Evolutionary conservation across 257 asterid species (phyloP).

Genomic region (Eucommia ulmoides): DNA sequence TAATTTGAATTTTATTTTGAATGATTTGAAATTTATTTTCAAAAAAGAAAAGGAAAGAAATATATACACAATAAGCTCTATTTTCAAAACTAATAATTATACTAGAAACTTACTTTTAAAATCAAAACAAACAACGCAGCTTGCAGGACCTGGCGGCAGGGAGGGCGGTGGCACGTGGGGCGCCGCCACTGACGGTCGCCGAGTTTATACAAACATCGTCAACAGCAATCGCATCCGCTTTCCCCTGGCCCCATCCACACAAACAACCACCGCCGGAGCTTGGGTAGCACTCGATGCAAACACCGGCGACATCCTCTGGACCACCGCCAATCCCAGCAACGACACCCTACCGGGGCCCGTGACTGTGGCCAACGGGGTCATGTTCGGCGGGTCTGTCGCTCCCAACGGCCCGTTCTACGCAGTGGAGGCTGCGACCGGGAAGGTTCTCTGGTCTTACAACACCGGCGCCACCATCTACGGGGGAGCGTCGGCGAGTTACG

Average conservation of each 20-base stretch:
- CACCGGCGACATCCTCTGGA: slow-evolving; percentile 55
- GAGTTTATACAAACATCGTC: slow-evolving; percentile 55
- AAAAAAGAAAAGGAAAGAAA: background rate
- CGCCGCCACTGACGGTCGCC: slow-evolving; percentile 51
- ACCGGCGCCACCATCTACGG: slow-evolving; percentile 66
- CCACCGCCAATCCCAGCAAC: slow-evolving; percentile 70
- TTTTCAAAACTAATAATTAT: background rate
- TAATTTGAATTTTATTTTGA: too few species aligned
- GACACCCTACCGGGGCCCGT: slow-evolving; percentile 55
- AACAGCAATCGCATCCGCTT: slow-evolving; percentile 32
- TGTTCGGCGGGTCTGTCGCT: slow-evolving; percentile 55
- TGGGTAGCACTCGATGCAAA: slow-evolving; percentile 79
- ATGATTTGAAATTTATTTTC: too few species aligned
- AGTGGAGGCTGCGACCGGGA: slow-evolving; percentile 54
- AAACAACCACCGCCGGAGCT: slow-evolving; percentile 48
- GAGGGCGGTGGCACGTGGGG: slow-evolving; percentile 86
- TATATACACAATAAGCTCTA: background rate
- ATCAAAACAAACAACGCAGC: slow-evolving; percentile 12
- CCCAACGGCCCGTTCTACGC: slow-evolving; percentile 64
- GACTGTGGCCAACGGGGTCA: slow-evolving; percentile 45
- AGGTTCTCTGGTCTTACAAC: slow-evolving; percentile 37
- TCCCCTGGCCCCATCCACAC: slow-evolving; percentile 37
- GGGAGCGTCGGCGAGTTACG: slow-evolving; percentile 66
- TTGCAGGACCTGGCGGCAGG: slow-evolving; percentile 57
- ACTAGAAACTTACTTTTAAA: background rate